Conservation (phyloP, 2,329 filamentous ascomycete genomes). For the Magnaporthales sp. region DNA sequence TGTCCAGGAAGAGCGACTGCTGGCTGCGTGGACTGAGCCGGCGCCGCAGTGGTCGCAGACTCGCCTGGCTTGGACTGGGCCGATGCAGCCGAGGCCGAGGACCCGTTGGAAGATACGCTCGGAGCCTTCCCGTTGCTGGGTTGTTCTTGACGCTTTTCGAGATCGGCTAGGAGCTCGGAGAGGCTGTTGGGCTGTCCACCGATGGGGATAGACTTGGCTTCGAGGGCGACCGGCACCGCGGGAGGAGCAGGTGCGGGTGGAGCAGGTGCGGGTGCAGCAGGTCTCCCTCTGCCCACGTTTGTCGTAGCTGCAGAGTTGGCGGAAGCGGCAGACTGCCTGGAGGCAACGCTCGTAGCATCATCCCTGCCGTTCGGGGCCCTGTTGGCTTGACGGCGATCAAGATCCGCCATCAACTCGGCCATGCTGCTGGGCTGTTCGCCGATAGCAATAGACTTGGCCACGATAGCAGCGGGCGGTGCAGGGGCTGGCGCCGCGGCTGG, state of each 20-base stretch:
- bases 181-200: not conserved
- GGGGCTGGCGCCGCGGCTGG: too few species aligned
- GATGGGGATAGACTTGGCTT: not conserved
- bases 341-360: not conserved
- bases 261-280: not conserved
- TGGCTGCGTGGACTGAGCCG: not conserved
- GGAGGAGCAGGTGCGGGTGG: not conserved
- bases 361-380: not conserved
- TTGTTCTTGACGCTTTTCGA: not conserved
- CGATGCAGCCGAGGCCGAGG: not conserved
- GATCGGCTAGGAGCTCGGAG: not conserved
- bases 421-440: constrained; percentile 1
- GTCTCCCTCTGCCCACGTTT: not conserved
- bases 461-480: not conserved
- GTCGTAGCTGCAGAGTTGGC: not conserved
- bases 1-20: not conserved
- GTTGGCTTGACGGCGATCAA: not conserved
- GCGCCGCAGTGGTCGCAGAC: not conserved
- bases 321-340: not conserved
- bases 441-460: not conserved
- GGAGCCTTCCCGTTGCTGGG: not conserved
- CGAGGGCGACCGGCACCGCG: not conserved
- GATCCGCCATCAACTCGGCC: not conserved
- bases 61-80: not conserved
- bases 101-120: not conserved